phyloP scores from a whole-genome alignment of 2,329 filamentous ascomycete species.

The Aureobasidium sp. region DNA sequence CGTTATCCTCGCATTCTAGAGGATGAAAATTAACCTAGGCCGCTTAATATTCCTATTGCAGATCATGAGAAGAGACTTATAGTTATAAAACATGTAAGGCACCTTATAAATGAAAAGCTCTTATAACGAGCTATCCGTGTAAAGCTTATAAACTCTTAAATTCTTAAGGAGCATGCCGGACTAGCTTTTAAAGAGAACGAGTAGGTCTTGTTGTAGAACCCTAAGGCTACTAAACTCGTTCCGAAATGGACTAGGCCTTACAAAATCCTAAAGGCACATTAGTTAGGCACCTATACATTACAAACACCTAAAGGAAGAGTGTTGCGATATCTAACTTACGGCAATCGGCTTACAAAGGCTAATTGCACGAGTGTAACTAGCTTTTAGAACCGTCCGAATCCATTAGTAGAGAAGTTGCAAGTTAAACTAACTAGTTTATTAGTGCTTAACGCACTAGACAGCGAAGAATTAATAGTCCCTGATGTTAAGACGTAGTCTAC shows the following conservation, averaged over 20 bases:
- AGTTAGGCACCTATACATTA: background rate
- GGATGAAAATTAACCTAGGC: no score
- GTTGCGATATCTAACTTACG: background rate
- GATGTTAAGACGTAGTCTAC: background rate
- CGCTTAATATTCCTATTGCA: no score
- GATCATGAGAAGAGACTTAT: no score
- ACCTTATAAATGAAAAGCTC: no score
- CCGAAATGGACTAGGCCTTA: background rate
- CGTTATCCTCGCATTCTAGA: no score
- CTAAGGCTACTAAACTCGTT: background rate
- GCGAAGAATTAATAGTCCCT: background rate
- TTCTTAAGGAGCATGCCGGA: background rate
- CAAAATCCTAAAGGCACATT: background rate
- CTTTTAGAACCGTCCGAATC: background rate
- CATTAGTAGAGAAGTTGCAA: background rate
- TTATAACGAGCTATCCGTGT: no score
- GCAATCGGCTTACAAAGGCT: background rate
- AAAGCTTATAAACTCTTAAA: background rate
- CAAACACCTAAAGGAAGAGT: background rate
- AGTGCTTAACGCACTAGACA: background rate
- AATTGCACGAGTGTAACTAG: background rate
- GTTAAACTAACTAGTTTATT: background rate
- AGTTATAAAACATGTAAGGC: no score
- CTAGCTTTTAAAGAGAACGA: background rate
- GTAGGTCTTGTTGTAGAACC: background rate